Conservation (phyloP, 75 land plant genomes). For the Pinus albicaulis region DNA sequence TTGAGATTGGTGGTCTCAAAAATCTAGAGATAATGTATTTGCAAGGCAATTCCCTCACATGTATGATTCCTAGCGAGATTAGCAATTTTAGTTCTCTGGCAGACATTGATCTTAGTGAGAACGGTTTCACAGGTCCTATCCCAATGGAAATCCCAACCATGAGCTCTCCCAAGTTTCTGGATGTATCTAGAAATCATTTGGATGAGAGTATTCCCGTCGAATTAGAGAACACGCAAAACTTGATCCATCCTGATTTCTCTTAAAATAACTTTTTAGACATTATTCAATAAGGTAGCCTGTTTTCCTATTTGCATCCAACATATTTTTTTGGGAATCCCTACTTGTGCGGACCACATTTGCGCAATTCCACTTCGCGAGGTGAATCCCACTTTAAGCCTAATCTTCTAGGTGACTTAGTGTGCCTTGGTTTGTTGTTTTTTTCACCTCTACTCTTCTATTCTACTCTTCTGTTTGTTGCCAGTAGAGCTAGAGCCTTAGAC, state of each 20-base stretch:
- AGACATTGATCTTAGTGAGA: constrained; percentile 25
- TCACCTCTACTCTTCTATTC: constrained; percentile 17
- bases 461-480: constrained; percentile 15
- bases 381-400: neutral
- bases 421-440: neutral
- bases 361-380: neutral
- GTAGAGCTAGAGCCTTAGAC: constrained; percentile 2
- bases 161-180: constrained; percentile 16
- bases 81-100: constrained; percentile 25
- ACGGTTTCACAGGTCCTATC: constrained; percentile 25
- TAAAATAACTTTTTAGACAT: constrained; percentile 40
- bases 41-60: no score
- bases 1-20: no score
- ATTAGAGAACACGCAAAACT: constrained; percentile 10
- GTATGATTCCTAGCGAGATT: constrained; percentile 22
- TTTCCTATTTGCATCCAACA: constrained; percentile 13
- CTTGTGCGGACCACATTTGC: constrained; percentile 17
- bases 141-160: constrained; percentile 16
- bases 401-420: constrained; percentile 48
- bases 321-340: constrained; percentile 38
- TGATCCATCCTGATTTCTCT: constrained; percentile 36
- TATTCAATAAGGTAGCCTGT: neutral
- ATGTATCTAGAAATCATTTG: constrained; percentile 29
- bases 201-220: constrained; percentile 24
- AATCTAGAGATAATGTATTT: no score